Evolutionary conservation across 2,329 filamentous ascomycete genomes (phyloP).

Genomic region (Passalora sequoiae): DNA sequence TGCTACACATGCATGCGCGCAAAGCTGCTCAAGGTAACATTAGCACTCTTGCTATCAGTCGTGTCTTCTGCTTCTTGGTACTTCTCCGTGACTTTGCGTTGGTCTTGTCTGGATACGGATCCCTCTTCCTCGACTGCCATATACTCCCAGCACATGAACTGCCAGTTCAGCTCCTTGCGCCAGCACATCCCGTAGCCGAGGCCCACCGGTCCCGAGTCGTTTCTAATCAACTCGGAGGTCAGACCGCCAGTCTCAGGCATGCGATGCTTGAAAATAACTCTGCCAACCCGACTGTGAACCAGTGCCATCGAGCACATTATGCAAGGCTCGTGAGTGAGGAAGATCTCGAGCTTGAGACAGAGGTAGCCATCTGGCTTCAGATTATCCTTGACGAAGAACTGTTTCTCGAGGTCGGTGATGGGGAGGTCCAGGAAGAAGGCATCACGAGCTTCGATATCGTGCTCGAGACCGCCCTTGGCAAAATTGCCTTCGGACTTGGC

Average conservation of each 20-base stretch:
- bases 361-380: conserved; percentile 76
- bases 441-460: conserved; percentile 32
- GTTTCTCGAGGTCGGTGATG: conserved; percentile 60
- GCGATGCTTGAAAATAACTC: conserved; percentile 71
- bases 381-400: conserved; percentile 60
- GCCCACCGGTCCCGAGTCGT: conserved; percentile 33
- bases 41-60: conserved; percentile 25
- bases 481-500: conserved; percentile 32
- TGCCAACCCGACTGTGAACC: conserved; percentile 85
- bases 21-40: conserved; percentile 33
- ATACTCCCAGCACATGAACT: conserved; percentile 72
- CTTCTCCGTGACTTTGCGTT: conserved; percentile 23
- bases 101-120: conserved; percentile 19
- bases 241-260: conserved; percentile 80
- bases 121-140: conserved; percentile 22
- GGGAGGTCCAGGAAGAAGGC: conserved; percentile 65
- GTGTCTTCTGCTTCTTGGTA: conserved; percentile 19
- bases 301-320: conserved; percentile 97
- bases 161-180: conserved; percentile 77
- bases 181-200: conserved; percentile 59
- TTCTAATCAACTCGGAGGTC: conserved; percentile 58
- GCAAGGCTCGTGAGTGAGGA: conserved; percentile 92
- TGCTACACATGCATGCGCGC: conserved; percentile 35
- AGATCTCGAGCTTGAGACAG: conserved; percentile 88
- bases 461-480: conserved; percentile 31